phyloP scores from a whole-genome alignment of 2,329 filamentous ascomycete species.

The Alternaria longipes region DNA sequence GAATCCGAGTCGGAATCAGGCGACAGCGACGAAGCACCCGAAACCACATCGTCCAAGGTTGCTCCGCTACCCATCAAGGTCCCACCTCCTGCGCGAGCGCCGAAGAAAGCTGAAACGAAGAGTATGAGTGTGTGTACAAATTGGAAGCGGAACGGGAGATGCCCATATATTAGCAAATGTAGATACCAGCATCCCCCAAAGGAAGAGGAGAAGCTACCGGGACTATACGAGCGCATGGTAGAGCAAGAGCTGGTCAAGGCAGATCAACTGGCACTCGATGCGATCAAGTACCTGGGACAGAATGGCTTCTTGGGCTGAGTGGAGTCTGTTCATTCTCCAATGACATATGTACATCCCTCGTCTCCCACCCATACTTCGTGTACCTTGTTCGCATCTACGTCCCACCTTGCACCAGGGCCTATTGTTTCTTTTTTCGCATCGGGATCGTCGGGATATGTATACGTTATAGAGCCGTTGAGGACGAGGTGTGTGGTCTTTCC shows the following conservation, averaged over 20 bases:
- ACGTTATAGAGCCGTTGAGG: constrained; percentile 69
- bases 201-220: constrained; percentile 26
- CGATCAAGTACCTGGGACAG: constrained; percentile 58
- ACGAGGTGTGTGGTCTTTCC: constrained; percentile 76
- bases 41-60: constrained; percentile 51
- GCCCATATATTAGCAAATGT: constrained; percentile 38
- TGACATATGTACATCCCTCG: constrained; percentile 73
- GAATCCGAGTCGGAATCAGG: constrained; percentile 38
- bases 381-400: constrained; percentile 69
- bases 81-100: constrained; percentile 22
- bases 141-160: constrained; percentile 40
- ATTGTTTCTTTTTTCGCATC: constrained; percentile 66
- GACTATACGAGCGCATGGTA: constrained; percentile 48
- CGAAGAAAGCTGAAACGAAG: constrained; percentile 14
- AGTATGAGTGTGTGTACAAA: constrained; percentile 30
- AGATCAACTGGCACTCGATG: constrained; percentile 54
- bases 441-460: constrained; percentile 70
- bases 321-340: constrained; percentile 60
- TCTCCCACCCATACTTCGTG: constrained; percentile 76
- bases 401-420: constrained; percentile 68
- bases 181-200: constrained; percentile 36
- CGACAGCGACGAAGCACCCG: constrained; percentile 41
- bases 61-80: constrained; percentile 22
- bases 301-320: constrained; percentile 53
- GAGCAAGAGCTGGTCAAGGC: constrained; percentile 58